These are phyloP conservation scores for Globisporangium nodosum DNA, from an alignment of 352 stramenopile genomes.

Conservation along the genomic window DNA sequence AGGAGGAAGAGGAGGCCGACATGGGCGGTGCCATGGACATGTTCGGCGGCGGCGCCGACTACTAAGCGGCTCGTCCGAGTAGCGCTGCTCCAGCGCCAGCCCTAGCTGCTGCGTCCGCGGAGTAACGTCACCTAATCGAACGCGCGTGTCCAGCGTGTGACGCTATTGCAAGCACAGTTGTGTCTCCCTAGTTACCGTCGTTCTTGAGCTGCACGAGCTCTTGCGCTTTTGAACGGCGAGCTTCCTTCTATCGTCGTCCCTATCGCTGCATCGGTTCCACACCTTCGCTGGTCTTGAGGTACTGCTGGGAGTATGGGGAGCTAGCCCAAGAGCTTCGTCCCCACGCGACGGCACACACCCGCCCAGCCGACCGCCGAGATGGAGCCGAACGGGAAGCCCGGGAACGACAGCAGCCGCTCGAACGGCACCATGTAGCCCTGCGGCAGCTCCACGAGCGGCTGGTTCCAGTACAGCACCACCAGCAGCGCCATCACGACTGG, in stretches of 20 bases:
- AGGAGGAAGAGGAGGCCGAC: slow-evolving; percentile 80
- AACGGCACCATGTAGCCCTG: slow-evolving; percentile 75
- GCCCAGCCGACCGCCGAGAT: slow-evolving; percentile 77
- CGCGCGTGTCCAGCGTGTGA: slow-evolving; percentile 31
- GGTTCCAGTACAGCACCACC: slow-evolving; percentile 71
- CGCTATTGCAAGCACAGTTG: slow-evolving; percentile 29
- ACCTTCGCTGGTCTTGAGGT: no score
- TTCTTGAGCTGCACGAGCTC: neutral
- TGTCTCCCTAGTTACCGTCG: slow-evolving; percentile 2
- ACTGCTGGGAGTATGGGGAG: neutral
- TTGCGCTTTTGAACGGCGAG: neutral
- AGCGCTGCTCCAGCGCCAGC: slow-evolving; percentile 3
- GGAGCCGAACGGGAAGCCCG: slow-evolving; percentile 64
- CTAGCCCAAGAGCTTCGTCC: slow-evolving; percentile 59
- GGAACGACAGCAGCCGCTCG: slow-evolving; percentile 70
- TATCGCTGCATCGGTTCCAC: no score
- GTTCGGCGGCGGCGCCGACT: slow-evolving; percentile 79
- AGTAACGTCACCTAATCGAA: slow-evolving; percentile 54
- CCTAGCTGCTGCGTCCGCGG: slow-evolving; percentile 9
- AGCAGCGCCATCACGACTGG: slow-evolving; percentile 48
- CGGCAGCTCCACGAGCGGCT: slow-evolving; percentile 62
- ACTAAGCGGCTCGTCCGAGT: slow-evolving; percentile 39
- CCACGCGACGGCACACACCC: slow-evolving; percentile 69
- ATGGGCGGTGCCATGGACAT: slow-evolving; percentile 80
- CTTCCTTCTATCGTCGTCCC: neutral